A percentile compares a stretch with the other conserved stretches of the same genome.
phyloP scores from a whole-genome alignment of 2,329 filamentous ascomycete species.

The Fusarium mangiferae region DNA sequence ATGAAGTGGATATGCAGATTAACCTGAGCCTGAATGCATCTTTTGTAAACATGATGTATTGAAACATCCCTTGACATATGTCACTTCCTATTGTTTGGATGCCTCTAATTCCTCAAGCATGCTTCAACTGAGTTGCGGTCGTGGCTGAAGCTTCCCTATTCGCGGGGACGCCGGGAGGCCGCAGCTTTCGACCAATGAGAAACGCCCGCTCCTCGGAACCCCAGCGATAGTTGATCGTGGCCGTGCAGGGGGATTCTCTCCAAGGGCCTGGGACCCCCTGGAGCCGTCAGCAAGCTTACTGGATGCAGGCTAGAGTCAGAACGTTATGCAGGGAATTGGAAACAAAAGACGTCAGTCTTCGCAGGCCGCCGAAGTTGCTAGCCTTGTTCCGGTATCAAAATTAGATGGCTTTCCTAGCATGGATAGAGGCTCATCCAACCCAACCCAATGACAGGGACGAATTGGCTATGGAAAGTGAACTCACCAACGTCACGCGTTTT shows the following conservation, averaged over 20 bases:
- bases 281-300: conserved; percentile 34
- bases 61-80: conserved; percentile 1
- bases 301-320: conserved; percentile 31
- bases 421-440: background rate
- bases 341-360: conserved; percentile 16
- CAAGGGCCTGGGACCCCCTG: conserved; percentile 1
- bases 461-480: background rate
- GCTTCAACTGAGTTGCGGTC: conserved; percentile 13
- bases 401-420: conserved; percentile 14
- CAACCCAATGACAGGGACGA: background rate
- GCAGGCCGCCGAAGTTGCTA: conserved; percentile 22
- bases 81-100: conserved; percentile 16
- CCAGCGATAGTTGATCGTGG: conserved; percentile 23
- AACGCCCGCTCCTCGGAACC: background rate
- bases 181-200: conserved; percentile 35
- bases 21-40: background rate
- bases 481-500: background rate
- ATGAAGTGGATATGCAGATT: background rate
- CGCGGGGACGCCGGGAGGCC: conserved; percentile 44
- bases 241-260: conserved; percentile 31
- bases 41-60: conserved; percentile 20
- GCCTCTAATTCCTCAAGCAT: conserved; percentile 27
- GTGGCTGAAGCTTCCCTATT: conserved; percentile 41
- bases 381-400: conserved; percentile 27
- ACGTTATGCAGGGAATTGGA: conserved; percentile 6